A percentile compares a stretch with the other conserved stretches of the same genome.
phyloP scores from a whole-genome alignment of 1,284 basidiomycete species.

The Leccinum pachyderme region DNA sequence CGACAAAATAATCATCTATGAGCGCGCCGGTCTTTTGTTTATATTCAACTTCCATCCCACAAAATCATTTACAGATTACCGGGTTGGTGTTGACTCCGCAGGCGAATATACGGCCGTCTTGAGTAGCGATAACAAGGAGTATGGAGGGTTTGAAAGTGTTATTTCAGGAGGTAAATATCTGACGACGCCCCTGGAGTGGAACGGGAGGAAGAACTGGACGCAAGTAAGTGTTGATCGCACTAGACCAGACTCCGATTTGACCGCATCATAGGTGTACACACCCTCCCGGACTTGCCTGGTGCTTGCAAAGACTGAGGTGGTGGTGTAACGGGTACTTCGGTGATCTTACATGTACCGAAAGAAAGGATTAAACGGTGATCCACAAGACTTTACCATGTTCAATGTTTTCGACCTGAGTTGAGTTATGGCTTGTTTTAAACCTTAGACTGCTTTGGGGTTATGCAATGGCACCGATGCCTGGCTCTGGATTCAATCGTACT shows the following conservation, averaged over 20 bases:
- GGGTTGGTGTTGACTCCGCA: constrained; percentile 82
- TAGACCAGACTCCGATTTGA: constrained; percentile 4
- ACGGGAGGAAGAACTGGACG: constrained; percentile 83
- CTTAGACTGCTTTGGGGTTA: background rate
- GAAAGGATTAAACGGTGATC: background rate
- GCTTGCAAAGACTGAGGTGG: constrained; percentile 45
- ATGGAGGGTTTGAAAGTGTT: constrained; percentile 89
- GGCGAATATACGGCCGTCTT: constrained; percentile 88
- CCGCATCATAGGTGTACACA: constrained; percentile 65
- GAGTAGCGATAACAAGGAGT: constrained; percentile 82
- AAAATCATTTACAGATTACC: constrained; percentile 89
- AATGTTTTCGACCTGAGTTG: background rate
- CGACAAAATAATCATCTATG: constrained; percentile 93
- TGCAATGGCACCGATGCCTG: no score
- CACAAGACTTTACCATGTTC: background rate
- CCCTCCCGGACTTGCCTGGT: constrained; percentile 76
- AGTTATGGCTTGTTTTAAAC: background rate
- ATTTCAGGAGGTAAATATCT: constrained; percentile 64
- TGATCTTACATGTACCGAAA: background rate
- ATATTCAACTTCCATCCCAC: constrained; percentile 96
- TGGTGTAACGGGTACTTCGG: background rate
- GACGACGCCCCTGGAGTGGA: constrained; percentile 91
- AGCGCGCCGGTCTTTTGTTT: constrained; percentile 90
- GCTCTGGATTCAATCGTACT: no score
- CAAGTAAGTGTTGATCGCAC: constrained; percentile 54